Evolutionary conservation across 495 filamentous ascomycete genomes (phyloP).

Genomic region (Pyrenula massariospora): DNA sequence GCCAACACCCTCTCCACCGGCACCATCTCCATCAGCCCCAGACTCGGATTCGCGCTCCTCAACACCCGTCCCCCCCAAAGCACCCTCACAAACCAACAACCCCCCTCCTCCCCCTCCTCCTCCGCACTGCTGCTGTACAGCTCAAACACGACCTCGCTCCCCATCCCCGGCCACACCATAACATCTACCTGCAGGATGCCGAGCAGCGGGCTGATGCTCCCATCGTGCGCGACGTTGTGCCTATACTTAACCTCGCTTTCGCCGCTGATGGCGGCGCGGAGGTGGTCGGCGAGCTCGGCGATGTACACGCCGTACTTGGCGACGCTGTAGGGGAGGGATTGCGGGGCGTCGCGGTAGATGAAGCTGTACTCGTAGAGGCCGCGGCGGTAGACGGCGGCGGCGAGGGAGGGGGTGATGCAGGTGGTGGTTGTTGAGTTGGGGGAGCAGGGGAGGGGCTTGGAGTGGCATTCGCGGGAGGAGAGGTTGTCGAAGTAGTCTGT

Average conservation of each 20-base stretch:
- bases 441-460: slow-evolving; percentile 49
- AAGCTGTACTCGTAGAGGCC: slow-evolving; percentile 62
- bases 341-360: slow-evolving; percentile 47
- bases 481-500: slow-evolving; percentile 60
- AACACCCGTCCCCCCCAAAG: slow-evolving; percentile 53
- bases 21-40: slow-evolving; percentile 53
- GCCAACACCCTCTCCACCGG: slow-evolving; percentile 41
- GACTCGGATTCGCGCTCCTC: slow-evolving; percentile 39
- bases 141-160: slow-evolving; percentile 58
- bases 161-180: slow-evolving; percentile 72
- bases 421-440: slow-evolving; percentile 23
- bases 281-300: slow-evolving; percentile 47
- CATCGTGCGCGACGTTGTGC: slow-evolving; percentile 63
- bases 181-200: slow-evolving; percentile 49
- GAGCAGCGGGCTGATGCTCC: slow-evolving; percentile 48
- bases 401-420: slow-evolving; percentile 44
- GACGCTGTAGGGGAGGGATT: slow-evolving; percentile 40
- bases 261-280: slow-evolving; percentile 29
- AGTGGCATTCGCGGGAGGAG: slow-evolving; percentile 54
- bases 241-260: slow-evolving; percentile 32
- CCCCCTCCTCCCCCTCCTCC: slow-evolving; percentile 5
- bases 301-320: slow-evolving; percentile 51
- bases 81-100: slow-evolving; percentile 36
- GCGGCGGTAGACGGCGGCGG: slow-evolving; percentile 51
- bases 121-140: slow-evolving; percentile 37